A percentile compares a stretch with the other conserved stretches of the same genome.
Evolutionary conservation across 805 yeast species (phyloP).

Genomic region (Martiniozyma abietophila): DNA sequence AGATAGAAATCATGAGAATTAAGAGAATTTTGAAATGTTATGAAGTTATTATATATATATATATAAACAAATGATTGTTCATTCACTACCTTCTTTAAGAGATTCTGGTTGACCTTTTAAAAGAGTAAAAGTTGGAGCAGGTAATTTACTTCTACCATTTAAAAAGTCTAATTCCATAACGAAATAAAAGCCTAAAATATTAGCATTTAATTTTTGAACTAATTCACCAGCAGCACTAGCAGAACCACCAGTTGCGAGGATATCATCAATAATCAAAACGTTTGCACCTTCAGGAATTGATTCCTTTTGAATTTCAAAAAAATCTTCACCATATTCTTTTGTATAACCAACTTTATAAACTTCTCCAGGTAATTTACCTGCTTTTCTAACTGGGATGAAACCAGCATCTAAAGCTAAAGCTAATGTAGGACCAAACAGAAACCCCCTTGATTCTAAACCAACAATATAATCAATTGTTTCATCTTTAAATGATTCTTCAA

Average conservation of each 20-base stretch:
- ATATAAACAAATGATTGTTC: neutral
- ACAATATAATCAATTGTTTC: slow-evolving; percentile 72
- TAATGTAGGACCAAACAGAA: slow-evolving; percentile 89
- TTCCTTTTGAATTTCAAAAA: slow-evolving; percentile 78
- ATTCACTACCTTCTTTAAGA: slow-evolving; percentile 15
- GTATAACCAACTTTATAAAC: slow-evolving; percentile 59
- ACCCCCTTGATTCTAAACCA: slow-evolving; percentile 96
- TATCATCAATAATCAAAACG: slow-evolving; percentile 88
- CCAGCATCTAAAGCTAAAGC: slow-evolving; percentile 86
- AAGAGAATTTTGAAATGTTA: no score
- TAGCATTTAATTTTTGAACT: slow-evolving; percentile 56
- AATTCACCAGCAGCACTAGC: slow-evolving; percentile 91
- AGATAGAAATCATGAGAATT: no score
- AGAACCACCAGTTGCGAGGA: slow-evolving; percentile 97
- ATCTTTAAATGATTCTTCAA: slow-evolving; percentile 45
- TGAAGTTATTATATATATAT: no score
- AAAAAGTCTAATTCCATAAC: slow-evolving; percentile 93
- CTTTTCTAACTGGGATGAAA: slow-evolving; percentile 91
- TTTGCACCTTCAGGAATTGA: slow-evolving; percentile 73
- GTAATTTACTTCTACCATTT: slow-evolving; percentile 83
- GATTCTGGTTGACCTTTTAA: slow-evolving; percentile 71
- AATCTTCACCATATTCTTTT: slow-evolving; percentile 92
- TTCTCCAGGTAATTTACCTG: slow-evolving; percentile 91
- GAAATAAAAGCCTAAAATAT: slow-evolving; percentile 72
- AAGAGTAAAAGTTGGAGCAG: slow-evolving; percentile 83